Percentiles rank a stretch among this genome's conserved stretches.
Evolutionary conservation across 371 early-diverging fungal species (phyloP).

Genomic region (Capillidium rhysosporum): DNA sequence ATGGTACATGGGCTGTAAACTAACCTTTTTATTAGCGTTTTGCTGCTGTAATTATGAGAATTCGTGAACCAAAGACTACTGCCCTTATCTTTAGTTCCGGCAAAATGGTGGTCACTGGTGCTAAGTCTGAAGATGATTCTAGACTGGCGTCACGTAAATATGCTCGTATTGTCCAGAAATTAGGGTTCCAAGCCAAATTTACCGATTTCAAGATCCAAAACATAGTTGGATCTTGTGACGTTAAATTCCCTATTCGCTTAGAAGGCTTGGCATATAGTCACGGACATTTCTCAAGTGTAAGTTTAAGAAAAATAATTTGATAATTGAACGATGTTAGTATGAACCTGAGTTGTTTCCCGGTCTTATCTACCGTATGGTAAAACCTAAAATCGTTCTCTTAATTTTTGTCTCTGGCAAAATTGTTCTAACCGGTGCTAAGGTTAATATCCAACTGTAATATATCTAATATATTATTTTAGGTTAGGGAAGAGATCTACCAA

Average conservation of each 20-base stretch:
- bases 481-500: conserved; percentile 97
- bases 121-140: conserved; percentile 91
- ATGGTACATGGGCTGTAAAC: background rate
- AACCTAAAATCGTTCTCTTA: conserved; percentile 98
- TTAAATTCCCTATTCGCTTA: conserved; percentile 98
- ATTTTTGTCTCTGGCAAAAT: conserved; percentile 99
- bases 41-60: conserved; percentile 99
- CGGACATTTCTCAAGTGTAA: conserved; percentile 90
- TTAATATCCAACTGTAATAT: conserved; percentile 10
- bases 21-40: conserved; percentile 60
- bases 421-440: conserved; percentile 99
- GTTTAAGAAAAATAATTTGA: conserved; percentile 11
- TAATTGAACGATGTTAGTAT: conserved; percentile 37
- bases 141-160: conserved; percentile 98
- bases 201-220: conserved; percentile 99
- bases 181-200: conserved; percentile 98
- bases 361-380: conserved; percentile 99
- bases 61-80: conserved; percentile 99
- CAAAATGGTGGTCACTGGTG: conserved; percentile 99
- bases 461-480: conserved; percentile 12
- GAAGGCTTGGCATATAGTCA: conserved; percentile 98
- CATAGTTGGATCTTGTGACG: conserved; percentile 99
- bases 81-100: conserved; percentile 99
- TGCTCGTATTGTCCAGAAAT: conserved; percentile 98
- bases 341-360: conserved; percentile 99